Base-by-base conservation (phyloP, 1,139 yeast genomes). In the Oligophagozyma castellii region DNA sequence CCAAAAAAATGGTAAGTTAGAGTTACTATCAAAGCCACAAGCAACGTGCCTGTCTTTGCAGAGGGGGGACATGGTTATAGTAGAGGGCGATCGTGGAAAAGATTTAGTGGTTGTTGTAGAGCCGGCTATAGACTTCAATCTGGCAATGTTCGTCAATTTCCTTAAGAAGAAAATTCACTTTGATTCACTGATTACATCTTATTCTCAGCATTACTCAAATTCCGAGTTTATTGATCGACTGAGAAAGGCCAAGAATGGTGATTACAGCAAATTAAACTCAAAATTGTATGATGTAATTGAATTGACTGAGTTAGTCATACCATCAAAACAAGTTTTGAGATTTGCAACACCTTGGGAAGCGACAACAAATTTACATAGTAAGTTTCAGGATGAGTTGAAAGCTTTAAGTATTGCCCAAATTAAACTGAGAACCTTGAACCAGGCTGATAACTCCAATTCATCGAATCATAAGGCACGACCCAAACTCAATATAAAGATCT, bases 21-120 rank as follows among this genome's bases (percentile, higher is more conserved):
- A 89, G 51, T 80, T 86, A 4, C 75, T 83, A 42, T 76, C 77
- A 43, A 59, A 77, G 12, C 77, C 86, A n/a, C 57, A 58, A 31
- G 58, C 58, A 38, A 63, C 75, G 13, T 70, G 70, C 36, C 58
- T 77, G 30, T 59, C 55, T 26, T 65, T 83, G 35, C 60, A 66
- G 29, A 56, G 70, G 12, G 79, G 79, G 18, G 95, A 84, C 51
- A 66, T 84, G 48, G 95, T 89, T 11, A 74, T 86, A 41, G 95
- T 86, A 23, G 96, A 89, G 54, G 98, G 96, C 11, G 98, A 89
- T 52, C 65, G 98, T 29, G 98, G 98, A 23, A 66, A 79, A 29
- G 98, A 89, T 57, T 60, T 89, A 39, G 96, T 95, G 14, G 70
- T 74, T 45, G 73, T 89, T 24, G 68, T 75, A 22, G 73, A 72